phyloP scores from a whole-genome alignment of 257 asterid species.

The Penstemon newberryi region DNA sequence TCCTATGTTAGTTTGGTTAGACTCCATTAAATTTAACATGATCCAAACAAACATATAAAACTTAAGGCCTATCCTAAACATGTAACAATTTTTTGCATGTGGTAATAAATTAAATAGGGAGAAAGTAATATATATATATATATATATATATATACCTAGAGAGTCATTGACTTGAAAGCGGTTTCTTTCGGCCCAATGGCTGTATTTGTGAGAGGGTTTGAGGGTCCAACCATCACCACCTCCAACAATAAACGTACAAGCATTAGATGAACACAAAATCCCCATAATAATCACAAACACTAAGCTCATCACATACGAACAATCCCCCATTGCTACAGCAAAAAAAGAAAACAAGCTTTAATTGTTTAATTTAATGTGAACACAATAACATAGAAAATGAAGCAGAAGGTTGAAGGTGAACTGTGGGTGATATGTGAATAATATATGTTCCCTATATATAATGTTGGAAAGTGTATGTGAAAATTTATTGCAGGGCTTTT shows the following conservation, averaged over 20 bases:
- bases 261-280: constrained; percentile 31
- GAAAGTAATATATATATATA: no score
- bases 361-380: no score
- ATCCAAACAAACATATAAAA: no score
- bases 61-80: no score
- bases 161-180: constrained; percentile 46
- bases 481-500: constrained; percentile 12
- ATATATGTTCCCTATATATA: no score
- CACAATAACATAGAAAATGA: no score
- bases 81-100: no score
- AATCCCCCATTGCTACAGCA: constrained; percentile 18
- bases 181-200: constrained; percentile 38
- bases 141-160: constrained; percentile 24
- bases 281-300: constrained; percentile 30
- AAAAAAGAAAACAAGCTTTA: background rate
- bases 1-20: no score
- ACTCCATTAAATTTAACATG: no score
- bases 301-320: constrained; percentile 17
- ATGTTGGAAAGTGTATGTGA: background rate
- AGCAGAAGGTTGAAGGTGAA: no score
- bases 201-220: constrained; percentile 36
- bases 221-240: constrained; percentile 46
- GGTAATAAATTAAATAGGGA: no score
- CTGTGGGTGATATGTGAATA: no score
- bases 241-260: constrained; percentile 43